phyloP scores from a whole-genome alignment of 1,284 basidiomycete species.

The Puccinia brachypodii region DNA sequence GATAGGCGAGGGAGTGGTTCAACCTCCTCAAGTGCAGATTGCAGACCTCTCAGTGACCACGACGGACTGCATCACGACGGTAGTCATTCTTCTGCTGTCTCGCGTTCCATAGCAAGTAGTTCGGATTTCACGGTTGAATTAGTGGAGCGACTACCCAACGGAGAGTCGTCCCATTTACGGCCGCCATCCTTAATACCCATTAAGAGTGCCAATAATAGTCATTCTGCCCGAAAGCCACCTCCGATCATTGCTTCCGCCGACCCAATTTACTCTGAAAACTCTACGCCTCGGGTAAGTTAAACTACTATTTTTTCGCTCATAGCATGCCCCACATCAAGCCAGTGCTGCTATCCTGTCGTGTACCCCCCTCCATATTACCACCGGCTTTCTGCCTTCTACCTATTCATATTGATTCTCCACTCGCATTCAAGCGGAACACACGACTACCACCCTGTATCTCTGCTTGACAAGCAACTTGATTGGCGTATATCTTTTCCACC shows the following conservation, averaged over 20 bases:
- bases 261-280: neutral
- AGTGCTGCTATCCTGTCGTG: neutral
- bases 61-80: neutral
- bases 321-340: neutral
- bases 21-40: neutral
- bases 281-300: slow-evolving; percentile 15
- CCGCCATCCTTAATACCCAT: slow-evolving; percentile 6
- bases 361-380: neutral
- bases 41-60: neutral
- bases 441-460: too few relatives aligned
- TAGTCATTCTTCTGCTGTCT: neutral
- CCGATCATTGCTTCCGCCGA: neutral
- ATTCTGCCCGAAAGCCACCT: neutral
- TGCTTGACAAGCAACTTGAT: too few relatives aligned
- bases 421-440: too few relatives aligned
- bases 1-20: neutral
- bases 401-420: too few relatives aligned
- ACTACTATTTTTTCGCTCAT: neutral
- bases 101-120: neutral
- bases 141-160: slow-evolving; percentile 3
- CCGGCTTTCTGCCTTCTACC: too few relatives aligned
- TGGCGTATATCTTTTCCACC: too few relatives aligned
- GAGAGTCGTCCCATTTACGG: neutral
- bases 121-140: slow-evolving; percentile 15
- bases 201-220: neutral